phyloP scores from a whole-genome alignment of 495 filamentous ascomycete species.

The Parathielavia appendiculata region DNA sequence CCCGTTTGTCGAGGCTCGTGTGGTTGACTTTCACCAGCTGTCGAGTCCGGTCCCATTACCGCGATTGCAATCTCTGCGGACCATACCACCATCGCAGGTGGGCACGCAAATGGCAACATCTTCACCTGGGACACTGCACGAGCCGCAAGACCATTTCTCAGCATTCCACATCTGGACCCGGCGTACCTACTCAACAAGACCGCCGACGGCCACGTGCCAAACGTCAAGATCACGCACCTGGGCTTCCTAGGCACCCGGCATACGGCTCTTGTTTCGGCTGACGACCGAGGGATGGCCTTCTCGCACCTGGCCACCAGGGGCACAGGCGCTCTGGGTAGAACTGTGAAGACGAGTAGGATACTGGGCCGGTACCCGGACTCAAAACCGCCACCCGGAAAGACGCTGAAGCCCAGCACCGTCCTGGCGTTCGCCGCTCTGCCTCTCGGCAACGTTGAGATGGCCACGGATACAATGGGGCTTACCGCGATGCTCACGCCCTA shows the following conservation, averaged over 20 bases:
- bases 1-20: neutral
- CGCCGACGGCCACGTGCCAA: constrained; percentile 75
- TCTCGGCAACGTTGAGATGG: constrained; percentile 83
- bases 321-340: constrained; percentile 76
- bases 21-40: constrained; percentile 50
- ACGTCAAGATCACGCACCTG: constrained; percentile 73
- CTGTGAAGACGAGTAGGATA: constrained; percentile 83
- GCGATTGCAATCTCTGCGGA: constrained; percentile 89
- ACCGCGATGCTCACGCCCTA: constrained; percentile 97
- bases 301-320: constrained; percentile 92
- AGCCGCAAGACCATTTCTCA: constrained; percentile 78
- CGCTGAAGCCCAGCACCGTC: constrained; percentile 89
- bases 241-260: constrained; percentile 94
- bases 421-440: constrained; percentile 88
- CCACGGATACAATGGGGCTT: constrained; percentile 81
- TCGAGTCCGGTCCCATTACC: constrained; percentile 85
- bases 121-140: constrained; percentile 93
- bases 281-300: constrained; percentile 95
- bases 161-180: constrained; percentile 69
- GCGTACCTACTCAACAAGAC: constrained; percentile 59
- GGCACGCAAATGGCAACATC: constrained; percentile 84
- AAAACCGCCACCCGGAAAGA: constrained; percentile 50
- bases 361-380: constrained; percentile 81
- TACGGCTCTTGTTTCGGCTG: constrained; percentile 95
- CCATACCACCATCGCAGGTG: constrained; percentile 82